phyloP scores from a whole-genome alignment of 441 rosid genomes.

The Viola pubescens region DNA sequence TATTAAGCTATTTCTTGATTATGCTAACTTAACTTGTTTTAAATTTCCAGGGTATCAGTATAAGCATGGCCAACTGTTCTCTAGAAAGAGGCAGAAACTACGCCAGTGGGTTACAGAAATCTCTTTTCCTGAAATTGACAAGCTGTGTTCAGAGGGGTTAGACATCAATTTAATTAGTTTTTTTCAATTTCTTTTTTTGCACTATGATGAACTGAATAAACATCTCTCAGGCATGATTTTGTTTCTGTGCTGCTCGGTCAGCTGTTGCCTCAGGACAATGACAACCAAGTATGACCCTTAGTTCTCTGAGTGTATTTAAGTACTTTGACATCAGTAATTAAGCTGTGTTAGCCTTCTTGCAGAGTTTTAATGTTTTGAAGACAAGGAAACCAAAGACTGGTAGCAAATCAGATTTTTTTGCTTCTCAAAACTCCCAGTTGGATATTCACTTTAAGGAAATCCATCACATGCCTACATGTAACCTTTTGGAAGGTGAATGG shows the following conservation, averaged over 20 bases:
- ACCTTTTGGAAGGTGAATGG: too few species aligned
- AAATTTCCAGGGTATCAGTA: conserved; percentile 33
- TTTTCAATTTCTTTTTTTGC: conserved; percentile 14
- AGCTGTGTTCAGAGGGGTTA: conserved; percentile 47
- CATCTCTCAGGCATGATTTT: conserved; percentile 41
- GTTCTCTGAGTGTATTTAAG: conserved; percentile 9
- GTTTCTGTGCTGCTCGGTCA: conserved; percentile 46
- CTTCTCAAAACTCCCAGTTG: conserved; percentile 23
- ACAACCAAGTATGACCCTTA: conserved; percentile 34
- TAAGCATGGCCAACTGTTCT: conserved; percentile 35
- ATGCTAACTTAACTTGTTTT: background rate
- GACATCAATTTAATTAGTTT: conserved; percentile 13
- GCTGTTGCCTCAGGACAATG: conserved; percentile 33
- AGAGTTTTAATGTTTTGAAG: conserved; percentile 26
- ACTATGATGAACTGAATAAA: conserved; percentile 22
- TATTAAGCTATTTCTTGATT: background rate
- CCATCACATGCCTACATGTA: too few species aligned
- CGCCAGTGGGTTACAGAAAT: conserved; percentile 38
- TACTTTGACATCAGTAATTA: conserved; percentile 16
- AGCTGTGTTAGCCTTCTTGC: conserved; percentile 16
- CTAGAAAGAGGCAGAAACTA: conserved; percentile 45
- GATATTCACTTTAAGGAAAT: too few species aligned
- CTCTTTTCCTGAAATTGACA: conserved; percentile 36
- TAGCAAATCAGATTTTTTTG: conserved; percentile 18
- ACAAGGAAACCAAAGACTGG: conserved; percentile 16